Evolutionary conservation across 2,329 filamentous ascomycete species (phyloP), one percentile per base, ranked within the genome.

Genomic region (Venturiaceae sp.): DNA sequence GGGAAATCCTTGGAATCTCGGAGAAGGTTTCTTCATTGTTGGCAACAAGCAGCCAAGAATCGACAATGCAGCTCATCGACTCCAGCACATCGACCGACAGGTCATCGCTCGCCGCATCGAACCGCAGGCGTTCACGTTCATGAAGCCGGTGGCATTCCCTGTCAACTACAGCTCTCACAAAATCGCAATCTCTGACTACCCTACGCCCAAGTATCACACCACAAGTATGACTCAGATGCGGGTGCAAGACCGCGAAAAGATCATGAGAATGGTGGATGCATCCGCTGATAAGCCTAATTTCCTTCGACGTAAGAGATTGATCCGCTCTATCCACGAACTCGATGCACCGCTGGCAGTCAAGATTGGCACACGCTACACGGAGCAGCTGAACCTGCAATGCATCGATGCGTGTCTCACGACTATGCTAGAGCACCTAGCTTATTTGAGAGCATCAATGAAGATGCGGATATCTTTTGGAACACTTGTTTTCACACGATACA

Each of bases 381-480:
- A 21, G 8, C n/a, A 32, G n/a, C 39, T 37, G 1, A 58, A 54
- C 46, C 14, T 28, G 5, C 57, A 58, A 46, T 55, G 39, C 28
- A 47, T 58, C n/a, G 23, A 58, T 39, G 11, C 19, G 3, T 53
- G 34, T 19, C 39, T 46, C 14, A 58, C 30, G 21, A 5, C 44
- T 4, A 50, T 47, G 32, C 37, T 58, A 23, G 37, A 55, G 14
- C 47, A 16, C 9, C 33, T 58, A 3, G n/a, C 14, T n/a, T 37
- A 8, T 19, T 58, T 23, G 30, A 11, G 32, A 54, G 57, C 47
- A 16, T 53, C 36, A 23, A 13, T 58, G 28, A 13, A 55, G 32
- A 58, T 58, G 57, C 28, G 44, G 11, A 30, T 54, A 14, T 34
- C 13, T 11, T 16, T 58, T 5, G 57, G 57, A 39, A 57, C 39